Conservation (phyloP, 257 asterid genomes). For the Misopates orontium region DNA sequence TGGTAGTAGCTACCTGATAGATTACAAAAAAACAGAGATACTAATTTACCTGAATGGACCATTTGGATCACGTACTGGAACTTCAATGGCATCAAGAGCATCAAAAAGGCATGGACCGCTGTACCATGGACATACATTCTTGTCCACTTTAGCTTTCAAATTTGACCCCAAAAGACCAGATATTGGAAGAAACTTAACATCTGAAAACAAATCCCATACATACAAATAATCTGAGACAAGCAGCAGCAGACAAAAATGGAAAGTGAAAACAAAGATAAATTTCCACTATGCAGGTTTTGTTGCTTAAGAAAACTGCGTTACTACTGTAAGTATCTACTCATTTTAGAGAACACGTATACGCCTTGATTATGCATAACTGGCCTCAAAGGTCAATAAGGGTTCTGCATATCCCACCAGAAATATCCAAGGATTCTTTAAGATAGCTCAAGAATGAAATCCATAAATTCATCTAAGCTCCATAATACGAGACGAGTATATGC, state of each 20-base stretch:
- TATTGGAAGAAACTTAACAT: constrained; percentile 88
- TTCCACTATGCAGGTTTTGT: too few relatives aligned
- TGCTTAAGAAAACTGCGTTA: too few relatives aligned
- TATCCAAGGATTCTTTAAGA: too few relatives aligned
- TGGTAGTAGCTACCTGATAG: not conserved
- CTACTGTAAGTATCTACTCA: too few relatives aligned
- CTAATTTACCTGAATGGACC: constrained; percentile 78
- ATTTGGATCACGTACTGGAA: constrained; percentile 80
- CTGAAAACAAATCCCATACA: constrained; percentile 40
- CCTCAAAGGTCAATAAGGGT: too few relatives aligned
- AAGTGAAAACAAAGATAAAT: too few relatives aligned
- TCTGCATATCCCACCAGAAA: too few relatives aligned
- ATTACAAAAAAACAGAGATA: not conserved
- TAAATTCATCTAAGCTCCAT: not conserved
- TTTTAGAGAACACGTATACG: too few relatives aligned
- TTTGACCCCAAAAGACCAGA: constrained; percentile 86
- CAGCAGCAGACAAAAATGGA: not conserved
- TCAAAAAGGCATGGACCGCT: constrained; percentile 89
- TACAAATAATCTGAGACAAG: constrained; percentile 13
- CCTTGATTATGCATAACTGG: too few relatives aligned
- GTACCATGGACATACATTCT: constrained; percentile 79
- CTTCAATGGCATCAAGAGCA: constrained; percentile 80
- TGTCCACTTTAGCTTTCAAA: constrained; percentile 66
- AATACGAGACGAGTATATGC: not conserved
- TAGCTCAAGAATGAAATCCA: too few relatives aligned